These are phyloP conservation scores for Hypocreales sp. DNA, from an alignment of 2,329 filamentous ascomycete genomes.

Conservation along the genomic window DNA sequence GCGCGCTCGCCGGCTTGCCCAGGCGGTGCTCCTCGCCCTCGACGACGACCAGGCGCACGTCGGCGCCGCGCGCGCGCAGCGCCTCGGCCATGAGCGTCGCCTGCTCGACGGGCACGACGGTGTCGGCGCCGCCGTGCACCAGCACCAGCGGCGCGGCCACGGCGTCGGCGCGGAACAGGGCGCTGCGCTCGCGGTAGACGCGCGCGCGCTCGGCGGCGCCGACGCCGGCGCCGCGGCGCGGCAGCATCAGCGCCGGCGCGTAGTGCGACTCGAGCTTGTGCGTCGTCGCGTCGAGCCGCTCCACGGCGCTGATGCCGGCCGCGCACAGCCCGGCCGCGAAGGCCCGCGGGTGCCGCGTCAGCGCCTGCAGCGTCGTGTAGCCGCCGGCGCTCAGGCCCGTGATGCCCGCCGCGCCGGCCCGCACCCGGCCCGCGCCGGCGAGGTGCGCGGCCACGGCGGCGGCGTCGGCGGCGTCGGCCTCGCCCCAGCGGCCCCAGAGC, in stretches of 20 bases:
- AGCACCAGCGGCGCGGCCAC: slow-evolving; percentile 36
- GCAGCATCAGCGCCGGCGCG: slow-evolving; percentile 26
- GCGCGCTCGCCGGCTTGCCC: slow-evolving; percentile 20
- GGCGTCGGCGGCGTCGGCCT: slow-evolving; percentile 33
- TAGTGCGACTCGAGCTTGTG: slow-evolving; percentile 43
- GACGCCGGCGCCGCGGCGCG: slow-evolving; percentile 10
- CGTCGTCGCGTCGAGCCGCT: slow-evolving; percentile 26
- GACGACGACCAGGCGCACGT: slow-evolving; percentile 30
- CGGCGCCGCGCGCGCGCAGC: slow-evolving; percentile 22
- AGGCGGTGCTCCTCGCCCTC: slow-evolving; percentile 37
- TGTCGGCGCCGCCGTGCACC: slow-evolving; percentile 39
- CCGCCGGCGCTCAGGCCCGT: slow-evolving; percentile 36
- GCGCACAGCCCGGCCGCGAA: slow-evolving; percentile 34
- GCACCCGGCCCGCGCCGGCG: slow-evolving; percentile 17
- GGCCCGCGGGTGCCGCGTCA: slow-evolving; percentile 26
- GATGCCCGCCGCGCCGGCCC: slow-evolving; percentile 25
- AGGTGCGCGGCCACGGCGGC: slow-evolving; percentile 29
- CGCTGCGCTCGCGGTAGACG: slow-evolving; percentile 30
- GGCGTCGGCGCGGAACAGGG: slow-evolving; percentile 28
- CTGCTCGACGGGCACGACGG: slow-evolving; percentile 42
- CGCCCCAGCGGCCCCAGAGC: slow-evolving; percentile 33
- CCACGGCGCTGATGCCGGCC: slow-evolving; percentile 36
- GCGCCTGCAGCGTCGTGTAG: slow-evolving; percentile 33
- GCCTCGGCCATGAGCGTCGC: slow-evolving; percentile 32
- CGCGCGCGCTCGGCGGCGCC: slow-evolving; percentile 20